Base-by-base conservation (phyloP, 768 basidiomycete genomes). In the Trametes cinnabarina region DNA sequence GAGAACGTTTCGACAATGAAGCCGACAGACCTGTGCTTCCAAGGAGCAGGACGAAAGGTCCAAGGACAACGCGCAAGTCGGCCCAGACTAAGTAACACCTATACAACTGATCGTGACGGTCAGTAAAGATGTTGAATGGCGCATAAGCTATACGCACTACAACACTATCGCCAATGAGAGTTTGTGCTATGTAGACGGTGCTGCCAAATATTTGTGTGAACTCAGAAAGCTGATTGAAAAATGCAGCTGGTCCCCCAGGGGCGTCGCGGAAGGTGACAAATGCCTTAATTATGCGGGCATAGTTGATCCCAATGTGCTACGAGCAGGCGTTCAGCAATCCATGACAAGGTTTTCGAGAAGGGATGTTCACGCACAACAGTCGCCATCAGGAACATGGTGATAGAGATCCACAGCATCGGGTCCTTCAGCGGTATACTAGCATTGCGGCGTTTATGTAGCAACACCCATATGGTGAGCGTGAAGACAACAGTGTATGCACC, bases 171-270 rank as follows among this genome's bases (percentile, higher is more conserved):
- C 75, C 76, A 1, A 76, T 63, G 25, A 77, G 61, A 4, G 75
- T 76, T 60, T 76, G 76, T 1, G 66, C 60, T 22, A 72, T 62
- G 58, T 74, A 76, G 32, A 76, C 64, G 11, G 74, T 66, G 50
- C 72, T 75, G 34, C 71, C 73, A 55, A 76, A 72, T 14, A 74
- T 61, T 42, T 76, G 72, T 8, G 73, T 73, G 46, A 72, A 73
- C 23, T 71, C 66, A 5, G 72, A 71, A 20, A 76, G 65, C 39
- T 66, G 53, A 43, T 71, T 71, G 65, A 73, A 75, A 57, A 66
- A 75, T 0, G 68, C 70, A 28, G 66, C 63, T 5, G 73, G 71
- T 14, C 58, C 58, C 11, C 52, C 58, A 20, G 51, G 52, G 4
- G 20, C 41, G 46, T 68, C 61, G 30, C 62, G 64, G 46, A 54